Evolutionary conservation across 768 basidiomycete genomes (phyloP).

Genomic region (Hypsizygus marmoreus): DNA sequence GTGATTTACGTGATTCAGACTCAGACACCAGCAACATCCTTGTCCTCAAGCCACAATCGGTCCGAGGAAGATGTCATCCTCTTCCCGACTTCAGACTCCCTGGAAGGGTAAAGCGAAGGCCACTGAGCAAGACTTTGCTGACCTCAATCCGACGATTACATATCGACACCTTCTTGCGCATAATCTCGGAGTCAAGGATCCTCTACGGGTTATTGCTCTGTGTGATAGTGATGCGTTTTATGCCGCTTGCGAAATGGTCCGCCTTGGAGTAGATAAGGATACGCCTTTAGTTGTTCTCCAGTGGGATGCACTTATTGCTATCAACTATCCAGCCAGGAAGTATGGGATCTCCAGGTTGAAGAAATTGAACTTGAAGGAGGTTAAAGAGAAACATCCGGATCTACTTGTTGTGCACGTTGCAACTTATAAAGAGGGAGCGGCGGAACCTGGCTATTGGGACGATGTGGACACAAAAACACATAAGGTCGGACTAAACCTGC

Average conservation of each 20-base stretch:
- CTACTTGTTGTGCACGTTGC: conserved; percentile 90
- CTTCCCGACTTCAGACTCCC: conserved; percentile 7
- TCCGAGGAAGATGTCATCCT: conserved; percentile 2
- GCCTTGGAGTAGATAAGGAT: conserved; percentile 62
- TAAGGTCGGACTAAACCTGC: conserved; percentile 57
- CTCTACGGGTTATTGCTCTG: conserved; percentile 82
- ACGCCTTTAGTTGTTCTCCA: conserved; percentile 82
- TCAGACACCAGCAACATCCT: background rate
- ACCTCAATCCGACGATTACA: conserved; percentile 69
- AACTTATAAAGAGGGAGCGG: conserved; percentile 87
- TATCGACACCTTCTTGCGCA: conserved; percentile 77
- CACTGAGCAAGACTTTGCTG: conserved; percentile 50
- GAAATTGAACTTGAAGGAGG: conserved; percentile 64
- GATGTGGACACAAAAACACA: conserved; percentile 87
- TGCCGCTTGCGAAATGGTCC: conserved; percentile 83
- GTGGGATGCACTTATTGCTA: conserved; percentile 89
- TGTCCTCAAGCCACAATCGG: background rate
- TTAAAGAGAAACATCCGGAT: conserved; percentile 83
- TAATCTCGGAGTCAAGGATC: conserved; percentile 70
- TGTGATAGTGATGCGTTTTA: conserved; percentile 91
- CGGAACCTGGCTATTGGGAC: conserved; percentile 90
- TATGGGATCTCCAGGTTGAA: conserved; percentile 95
- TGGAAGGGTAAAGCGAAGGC: conserved; percentile 64
- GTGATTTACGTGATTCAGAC: background rate
- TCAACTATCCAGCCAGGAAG: conserved; percentile 92